Evolutionary conservation across 2,329 filamentous ascomycete genomes (phyloP).

Genomic region (Neonectria punicea): DNA sequence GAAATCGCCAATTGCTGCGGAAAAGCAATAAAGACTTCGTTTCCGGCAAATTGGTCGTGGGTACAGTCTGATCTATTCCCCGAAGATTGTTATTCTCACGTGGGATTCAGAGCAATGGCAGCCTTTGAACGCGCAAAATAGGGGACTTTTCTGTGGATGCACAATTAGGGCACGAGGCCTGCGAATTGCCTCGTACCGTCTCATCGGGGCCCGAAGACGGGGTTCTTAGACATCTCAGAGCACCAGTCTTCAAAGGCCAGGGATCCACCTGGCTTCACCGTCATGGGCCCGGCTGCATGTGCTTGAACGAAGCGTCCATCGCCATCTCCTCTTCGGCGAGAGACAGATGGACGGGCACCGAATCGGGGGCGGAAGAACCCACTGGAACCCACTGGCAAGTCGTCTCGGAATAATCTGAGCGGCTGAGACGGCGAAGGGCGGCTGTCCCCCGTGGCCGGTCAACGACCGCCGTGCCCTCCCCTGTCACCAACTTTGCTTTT

Average conservation of each 20-base stretch:
- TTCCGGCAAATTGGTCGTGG: background rate
- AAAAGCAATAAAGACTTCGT: background rate
- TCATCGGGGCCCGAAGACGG: conserved; percentile 39
- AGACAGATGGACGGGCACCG: conserved; percentile 28
- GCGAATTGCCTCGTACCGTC: conserved; percentile 38
- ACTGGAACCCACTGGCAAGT: conserved; percentile 20
- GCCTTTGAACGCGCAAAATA: conserved; percentile 19
- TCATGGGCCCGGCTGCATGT: conserved; percentile 41
- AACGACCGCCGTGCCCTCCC: conserved; percentile 26
- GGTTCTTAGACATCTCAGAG: conserved; percentile 35
- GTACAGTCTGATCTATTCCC: conserved; percentile 3
- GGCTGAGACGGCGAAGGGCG: conserved; percentile 21
- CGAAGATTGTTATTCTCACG: background rate
- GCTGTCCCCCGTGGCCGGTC: conserved; percentile 25
- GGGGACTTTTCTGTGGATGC: conserved; percentile 37
- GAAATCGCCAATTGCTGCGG: background rate
- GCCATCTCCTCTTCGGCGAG: conserved; percentile 38
- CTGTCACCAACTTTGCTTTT: conserved; percentile 38
- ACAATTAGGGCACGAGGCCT: conserved; percentile 46
- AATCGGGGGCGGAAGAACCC: conserved; percentile 30
- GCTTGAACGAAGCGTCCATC: conserved; percentile 36
- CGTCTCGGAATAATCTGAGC: conserved; percentile 33
- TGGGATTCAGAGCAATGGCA: conserved; percentile 11
- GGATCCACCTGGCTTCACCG: conserved; percentile 42
- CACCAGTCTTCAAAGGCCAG: conserved; percentile 33